These are phyloP conservation scores for Poa pratensis DNA, from an alignment of 176 grass and related monocot genomes.

Conservation along the genomic window DNA sequence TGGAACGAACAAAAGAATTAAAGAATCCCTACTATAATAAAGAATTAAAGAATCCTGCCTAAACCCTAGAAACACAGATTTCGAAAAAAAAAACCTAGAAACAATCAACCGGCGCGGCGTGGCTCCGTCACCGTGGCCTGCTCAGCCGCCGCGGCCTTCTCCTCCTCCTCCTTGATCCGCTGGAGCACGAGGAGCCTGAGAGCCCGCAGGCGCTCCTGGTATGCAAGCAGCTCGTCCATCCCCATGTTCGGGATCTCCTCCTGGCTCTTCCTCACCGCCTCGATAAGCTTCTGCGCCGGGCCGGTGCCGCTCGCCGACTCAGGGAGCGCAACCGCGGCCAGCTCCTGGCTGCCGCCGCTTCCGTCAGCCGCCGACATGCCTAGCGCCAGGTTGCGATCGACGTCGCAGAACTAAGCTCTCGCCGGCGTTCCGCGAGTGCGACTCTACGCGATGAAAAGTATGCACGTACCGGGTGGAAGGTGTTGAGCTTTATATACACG, in stretches of 20 bases:
- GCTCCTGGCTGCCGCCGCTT: not conserved
- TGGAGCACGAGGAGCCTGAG: not conserved
- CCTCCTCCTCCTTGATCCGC: not conserved
- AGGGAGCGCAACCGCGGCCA: not conserved
- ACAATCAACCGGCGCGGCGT: not conserved
- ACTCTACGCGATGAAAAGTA: not conserved
- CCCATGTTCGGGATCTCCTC: not conserved
- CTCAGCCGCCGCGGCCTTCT: not conserved
- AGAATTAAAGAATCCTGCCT: not conserved
- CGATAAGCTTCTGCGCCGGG: not conserved
- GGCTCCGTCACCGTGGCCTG: not conserved
- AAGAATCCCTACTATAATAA: not conserved
- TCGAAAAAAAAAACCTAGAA: no score
- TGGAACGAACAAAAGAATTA: no score
- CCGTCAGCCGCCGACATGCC: not conserved
- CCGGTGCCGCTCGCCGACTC: not conserved
- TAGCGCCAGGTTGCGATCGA: not conserved
- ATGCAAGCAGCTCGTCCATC: not conserved
- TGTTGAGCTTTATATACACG: not conserved
- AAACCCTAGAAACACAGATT: not conserved
- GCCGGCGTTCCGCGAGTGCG: not conserved
- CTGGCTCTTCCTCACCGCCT: not conserved
- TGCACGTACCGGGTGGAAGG: not conserved
- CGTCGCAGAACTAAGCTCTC: not conserved
- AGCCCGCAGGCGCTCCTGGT: not conserved